phyloP scores from a whole-genome alignment of 768 basidiomycete genomes.

The Cubamyces lactineus region DNA sequence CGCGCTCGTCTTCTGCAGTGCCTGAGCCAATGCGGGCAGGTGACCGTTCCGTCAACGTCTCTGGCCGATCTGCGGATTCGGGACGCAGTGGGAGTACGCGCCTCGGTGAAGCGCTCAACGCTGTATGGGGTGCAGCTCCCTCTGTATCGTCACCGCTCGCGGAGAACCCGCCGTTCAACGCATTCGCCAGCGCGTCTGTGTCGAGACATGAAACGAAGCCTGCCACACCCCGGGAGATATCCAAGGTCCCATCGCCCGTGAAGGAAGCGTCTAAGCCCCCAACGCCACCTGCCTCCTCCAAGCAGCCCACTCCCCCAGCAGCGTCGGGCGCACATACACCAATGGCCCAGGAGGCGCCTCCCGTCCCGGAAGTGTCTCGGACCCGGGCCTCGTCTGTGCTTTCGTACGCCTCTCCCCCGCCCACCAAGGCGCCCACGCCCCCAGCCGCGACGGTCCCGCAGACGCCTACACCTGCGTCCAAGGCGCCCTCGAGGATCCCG shows the following conservation, averaged over 20 bases:
- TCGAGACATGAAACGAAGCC: constrained; percentile 16
- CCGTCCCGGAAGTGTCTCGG: background rate
- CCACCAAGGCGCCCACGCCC: constrained; percentile 11
- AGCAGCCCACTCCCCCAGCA: constrained; percentile 13
- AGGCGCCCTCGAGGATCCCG: constrained; percentile 25
- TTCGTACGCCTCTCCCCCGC: constrained; percentile 9
- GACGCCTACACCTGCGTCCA: constrained; percentile 21
- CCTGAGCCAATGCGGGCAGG: constrained; percentile 37
- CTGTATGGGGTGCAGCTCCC: constrained; percentile 49
- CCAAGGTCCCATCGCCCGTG: background rate
- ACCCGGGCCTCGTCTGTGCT: constrained; percentile 13
- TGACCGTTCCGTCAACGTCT: constrained; percentile 38
- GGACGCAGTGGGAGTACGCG: constrained; percentile 37
- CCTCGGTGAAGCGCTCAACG: constrained; percentile 47
- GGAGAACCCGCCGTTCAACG: constrained; percentile 23
- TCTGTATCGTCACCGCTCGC: constrained; percentile 19
- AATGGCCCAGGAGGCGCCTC: background rate
- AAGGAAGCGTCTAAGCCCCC: constrained; percentile 12
- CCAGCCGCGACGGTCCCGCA: constrained; percentile 13
- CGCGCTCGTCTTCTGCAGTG: constrained; percentile 23
- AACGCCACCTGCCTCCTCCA: constrained; percentile 10
- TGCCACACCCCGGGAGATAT: constrained; percentile 7
- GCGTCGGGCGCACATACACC: constrained; percentile 12
- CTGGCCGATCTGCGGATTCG: constrained; percentile 39
- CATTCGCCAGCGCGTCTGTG: constrained; percentile 7